Base-by-base conservation (phyloP, 2,329 filamentous ascomycete species). In the Gnomoniopsis sp. region DNA sequence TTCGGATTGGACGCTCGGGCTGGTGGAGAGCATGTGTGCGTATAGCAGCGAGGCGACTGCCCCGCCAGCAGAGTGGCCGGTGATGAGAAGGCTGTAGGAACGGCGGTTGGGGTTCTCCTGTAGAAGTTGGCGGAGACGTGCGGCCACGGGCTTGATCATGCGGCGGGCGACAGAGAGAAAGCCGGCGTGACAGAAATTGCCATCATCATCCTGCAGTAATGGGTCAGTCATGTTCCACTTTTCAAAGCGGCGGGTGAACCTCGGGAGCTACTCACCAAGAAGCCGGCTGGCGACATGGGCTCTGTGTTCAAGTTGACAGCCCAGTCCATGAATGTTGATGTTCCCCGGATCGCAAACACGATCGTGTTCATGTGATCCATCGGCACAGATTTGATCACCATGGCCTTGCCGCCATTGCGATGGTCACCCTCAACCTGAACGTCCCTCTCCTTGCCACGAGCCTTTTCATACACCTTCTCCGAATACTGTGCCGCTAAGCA, bases 31-130 rank as follows among this genome's bases (percentile, higher is more conserved):
- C 87, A 96, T 93, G 72, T 96, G 92, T 38, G 83, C 82, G 72
- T 91, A 96, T 0, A 96, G 78, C 12, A 96, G 77, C 2, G 87
- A 83, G 0, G 91, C 91, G 1, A 96, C 87, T 0, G 92, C 92
- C 2, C 92, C 92, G 17, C 91, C 92, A 0, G 92, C 92, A 1
- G 88, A 91, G 69, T 96, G 92, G 0, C 92, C 92, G 0, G 92
- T 96, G 61, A 96, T 89, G 19, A 96, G 77, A 10, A 96, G 79
- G 17, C 87, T 90, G 67, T 87, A 89, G 2, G 78, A 75, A 6
- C 83, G 79, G 12, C 89, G 82, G 3, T 76, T 73, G 0, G 90
- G 89, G 62, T 93, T 85, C 63, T 95, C 89, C 63, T 88, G 78
- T 0, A 96, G 79, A 0, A 95, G 75, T 62, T 85, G 79, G 1